Base-by-base conservation (phyloP, 306 rosid species). In the Alnus glutinosa region DNA sequence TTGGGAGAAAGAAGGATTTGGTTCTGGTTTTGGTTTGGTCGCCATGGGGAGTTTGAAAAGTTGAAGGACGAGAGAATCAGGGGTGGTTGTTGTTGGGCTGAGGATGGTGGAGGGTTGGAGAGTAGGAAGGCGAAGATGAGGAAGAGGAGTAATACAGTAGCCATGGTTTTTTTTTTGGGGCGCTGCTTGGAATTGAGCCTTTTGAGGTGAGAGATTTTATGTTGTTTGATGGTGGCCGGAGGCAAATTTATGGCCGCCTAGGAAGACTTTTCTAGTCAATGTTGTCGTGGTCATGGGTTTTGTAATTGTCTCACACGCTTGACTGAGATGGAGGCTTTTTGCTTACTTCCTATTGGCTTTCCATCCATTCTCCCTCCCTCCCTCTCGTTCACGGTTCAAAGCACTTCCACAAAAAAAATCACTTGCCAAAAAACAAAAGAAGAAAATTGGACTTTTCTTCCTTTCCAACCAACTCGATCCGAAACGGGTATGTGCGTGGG, bases 31-130 rank as follows among this genome's bases (percentile, higher is more conserved):
- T 81, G 78, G 23, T 18, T 12, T 36, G 90, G 89, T 0, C 1
- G 68, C 97, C 97, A 92, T 64, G 91, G 93, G 28, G 88, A 80
- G 81, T 49, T 2, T 19, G 90, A 84, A 82, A 50, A 54, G 50
- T 80, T 82, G 85, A 90, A 87, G 72, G 89, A 71, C 14, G 79
- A 51, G 47, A 78, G 1, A 54, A 44, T 79, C 39, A 23, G 28
- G 2, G 15, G 7, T 2, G 8, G 55, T 37, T 70, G 69, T 42
- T 77, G 82, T 49, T 89, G 88, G 52, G 89, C 83, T 47, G 80
- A 23, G 55, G 89, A 88, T 8, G 70, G 77, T 23, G 76, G 89
- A 46, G 78, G 83, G 42, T 19, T 72, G 70, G 50, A 76, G 75
- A 85, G 28, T 83, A 85, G 37, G 79, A 81, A 36, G 59, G 44